phyloP scores from a whole-genome alignment of 768 basidiomycete species.

The Agaricus sinodeliciosus region DNA sequence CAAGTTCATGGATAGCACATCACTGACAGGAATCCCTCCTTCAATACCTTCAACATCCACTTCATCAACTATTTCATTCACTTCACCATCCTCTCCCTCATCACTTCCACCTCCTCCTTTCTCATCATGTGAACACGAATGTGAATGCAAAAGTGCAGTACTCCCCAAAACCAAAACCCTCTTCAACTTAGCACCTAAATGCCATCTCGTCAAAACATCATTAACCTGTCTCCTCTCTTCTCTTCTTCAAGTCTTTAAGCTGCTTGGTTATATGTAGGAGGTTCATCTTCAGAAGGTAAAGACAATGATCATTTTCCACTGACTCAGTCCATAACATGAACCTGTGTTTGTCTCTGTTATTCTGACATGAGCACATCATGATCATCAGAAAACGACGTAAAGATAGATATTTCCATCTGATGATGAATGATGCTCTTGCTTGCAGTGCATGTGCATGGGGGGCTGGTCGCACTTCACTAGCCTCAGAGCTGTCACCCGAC shows the following conservation, averaged over 20 bases:
- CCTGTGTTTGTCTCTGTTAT: not conserved
- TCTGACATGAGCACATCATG: not conserved
- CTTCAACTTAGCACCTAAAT: slow-evolving; percentile 47
- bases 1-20: too few species aligned
- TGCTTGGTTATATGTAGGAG: slow-evolving; percentile 70
- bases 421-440: not conserved
- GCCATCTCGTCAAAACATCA: slow-evolving; percentile 65
- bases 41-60: slow-evolving; percentile 18
- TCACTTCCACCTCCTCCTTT: not conserved
- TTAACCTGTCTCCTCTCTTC: slow-evolving; percentile 43
- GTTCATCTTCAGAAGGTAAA: slow-evolving; percentile 29
- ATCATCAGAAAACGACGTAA: not conserved
- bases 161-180: not conserved
- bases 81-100: not conserved
- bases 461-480: not conserved
- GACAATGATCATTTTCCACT: slow-evolving; percentile 20
- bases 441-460: not conserved
- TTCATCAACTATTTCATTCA: not conserved
- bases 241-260: slow-evolving; percentile 42
- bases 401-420: not conserved
- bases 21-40: slow-evolving; percentile 57
- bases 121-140: not conserved
- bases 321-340: not conserved
- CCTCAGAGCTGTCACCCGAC: not conserved
- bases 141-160: not conserved